Conservation (phyloP, 2,329 filamentous ascomycete species). For the Fusarium buxicola region DNA sequence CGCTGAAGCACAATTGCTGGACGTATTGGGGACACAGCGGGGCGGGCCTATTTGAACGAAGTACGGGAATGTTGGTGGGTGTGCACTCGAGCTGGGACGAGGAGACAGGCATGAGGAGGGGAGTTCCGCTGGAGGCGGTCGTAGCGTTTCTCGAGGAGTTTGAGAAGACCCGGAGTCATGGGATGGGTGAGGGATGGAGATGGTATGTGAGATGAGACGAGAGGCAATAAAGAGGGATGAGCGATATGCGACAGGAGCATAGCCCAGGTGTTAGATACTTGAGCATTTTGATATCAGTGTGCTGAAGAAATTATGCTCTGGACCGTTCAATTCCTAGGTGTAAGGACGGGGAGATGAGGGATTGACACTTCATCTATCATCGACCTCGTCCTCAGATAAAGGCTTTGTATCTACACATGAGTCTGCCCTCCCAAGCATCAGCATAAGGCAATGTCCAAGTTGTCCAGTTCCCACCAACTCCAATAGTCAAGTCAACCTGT, state of each 20-base stretch:
- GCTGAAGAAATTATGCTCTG: neutral
- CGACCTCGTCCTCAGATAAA: slow-evolving; percentile 18
- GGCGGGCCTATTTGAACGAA: slow-evolving; percentile 58
- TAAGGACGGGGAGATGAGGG: neutral
- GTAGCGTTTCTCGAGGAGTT: slow-evolving; percentile 51
- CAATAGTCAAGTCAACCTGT: neutral
- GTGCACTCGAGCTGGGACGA: slow-evolving; percentile 68
- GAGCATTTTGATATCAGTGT: too few relatives aligned
- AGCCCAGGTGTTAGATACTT: neutral
- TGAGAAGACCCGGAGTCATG: slow-evolving; percentile 17
- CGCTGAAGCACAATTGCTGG: slow-evolving; percentile 65
- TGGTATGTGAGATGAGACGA: slow-evolving; percentile 28
- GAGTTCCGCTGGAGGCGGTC: slow-evolving; percentile 59
- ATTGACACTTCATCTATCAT: slow-evolving; percentile 13
- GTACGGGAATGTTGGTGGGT: slow-evolving; percentile 57
- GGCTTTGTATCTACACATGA: slow-evolving; percentile 27
- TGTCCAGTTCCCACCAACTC: slow-evolving; percentile 23
- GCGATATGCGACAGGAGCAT: neutral
- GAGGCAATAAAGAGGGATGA: neutral
- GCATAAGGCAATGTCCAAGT: slow-evolving; percentile 10
- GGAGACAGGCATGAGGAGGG: slow-evolving; percentile 62
- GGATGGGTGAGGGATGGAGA: slow-evolving; percentile 17
- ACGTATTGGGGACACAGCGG: slow-evolving; percentile 69
- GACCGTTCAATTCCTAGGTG: too few relatives aligned
- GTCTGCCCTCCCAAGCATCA: slow-evolving; percentile 21